phyloP scores from a whole-genome alignment of 139 green algal species.

The Micractinium conductrix region DNA sequence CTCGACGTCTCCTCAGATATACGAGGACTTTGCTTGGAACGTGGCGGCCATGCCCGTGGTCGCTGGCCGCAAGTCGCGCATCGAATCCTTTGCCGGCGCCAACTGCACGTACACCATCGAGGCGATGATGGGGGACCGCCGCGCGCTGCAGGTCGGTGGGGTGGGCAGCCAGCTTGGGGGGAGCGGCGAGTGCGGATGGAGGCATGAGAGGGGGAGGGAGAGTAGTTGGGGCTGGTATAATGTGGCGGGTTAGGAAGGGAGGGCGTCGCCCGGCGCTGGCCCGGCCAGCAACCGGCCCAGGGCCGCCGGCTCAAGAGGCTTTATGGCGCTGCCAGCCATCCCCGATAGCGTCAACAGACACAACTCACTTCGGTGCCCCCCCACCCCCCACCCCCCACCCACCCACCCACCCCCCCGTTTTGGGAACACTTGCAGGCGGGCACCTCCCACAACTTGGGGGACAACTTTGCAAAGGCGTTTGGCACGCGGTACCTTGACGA shows the following conservation, averaged over 20 bases:
- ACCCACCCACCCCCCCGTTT: neutral
- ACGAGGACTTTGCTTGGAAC: conserved; percentile 76
- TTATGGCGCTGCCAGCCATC: too few species aligned
- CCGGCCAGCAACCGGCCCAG: too few species aligned
- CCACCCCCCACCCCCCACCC: neutral
- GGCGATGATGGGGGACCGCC: conserved; percentile 97
- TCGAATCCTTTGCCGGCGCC: conserved; percentile 91
- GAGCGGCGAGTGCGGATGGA: too few species aligned
- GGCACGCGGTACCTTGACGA: conserved; percentile 75
- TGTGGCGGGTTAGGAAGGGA: too few species aligned
- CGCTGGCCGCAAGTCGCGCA: conserved; percentile 88
- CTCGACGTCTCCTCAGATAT: conserved; percentile 49
- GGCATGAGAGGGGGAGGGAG: too few species aligned
- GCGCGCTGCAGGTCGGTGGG: conserved; percentile 79
- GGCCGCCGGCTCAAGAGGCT: too few species aligned
- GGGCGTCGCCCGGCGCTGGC: too few species aligned
- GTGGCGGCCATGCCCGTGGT: conserved; percentile 95
- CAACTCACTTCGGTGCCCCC: too few species aligned
- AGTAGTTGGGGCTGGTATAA: too few species aligned
- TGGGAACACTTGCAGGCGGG: conserved; percentile 76
- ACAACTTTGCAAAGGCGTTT: conserved; percentile 96
- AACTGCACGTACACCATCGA: conserved; percentile 98
- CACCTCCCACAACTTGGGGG: conserved; percentile 96
- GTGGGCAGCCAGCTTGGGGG: too few species aligned
- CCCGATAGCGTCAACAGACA: too few species aligned